Base-by-base conservation (phyloP, 768 basidiomycete species). In the Termitomyces sp. region DNA sequence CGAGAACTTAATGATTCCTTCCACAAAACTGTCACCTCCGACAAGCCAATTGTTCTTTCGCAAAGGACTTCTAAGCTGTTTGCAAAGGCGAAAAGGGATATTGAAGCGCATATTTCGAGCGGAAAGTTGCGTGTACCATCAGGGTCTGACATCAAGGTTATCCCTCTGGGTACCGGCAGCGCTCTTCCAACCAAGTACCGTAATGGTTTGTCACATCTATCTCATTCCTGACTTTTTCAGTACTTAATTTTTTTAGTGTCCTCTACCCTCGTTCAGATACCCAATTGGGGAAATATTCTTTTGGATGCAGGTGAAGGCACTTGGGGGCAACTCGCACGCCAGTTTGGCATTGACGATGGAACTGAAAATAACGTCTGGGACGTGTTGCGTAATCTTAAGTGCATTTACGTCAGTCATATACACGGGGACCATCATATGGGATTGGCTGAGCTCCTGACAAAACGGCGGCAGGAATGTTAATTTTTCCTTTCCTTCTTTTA, bases 371-470 rank as follows among this genome's bases (percentile, higher is more conserved):
- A 76, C 55, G 83, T 82, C 3, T 82, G 82, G 77, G 67, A 83
- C 13, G 76, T 87, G 14, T 73, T 94, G 53, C 75, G 85, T n/a
- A 75, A 88, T 51, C 69, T 94, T 13, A 87, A 82, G 64, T 85
- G 90, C 66, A 80, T 98, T 38, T 97, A 87, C 69, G 77, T 96
- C 59, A 93, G 90, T 60, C 96, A 98, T 68, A 81, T 89, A 63
- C 96, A 97, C 66, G 95, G 81, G 0, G 96, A 98, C 66, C 96
- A 98, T 69, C 95, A 97, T 67, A 80, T 88, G 42, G 95, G 96
- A 8, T 69, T 95, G 35, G 79, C 86, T 0, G 83, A 85, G 58
- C 73, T 98, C 8, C 75, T 98, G 18, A 75, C 82, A 0, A 82
- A 86, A 73, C 80, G 96, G 36, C 80, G 77, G 53, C 73, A 76